Percentiles rank a stretch among this genome's conserved stretches.
phyloP scores from a whole-genome alignment of 306 rosid species.

The Citrullus colocynthis region DNA sequence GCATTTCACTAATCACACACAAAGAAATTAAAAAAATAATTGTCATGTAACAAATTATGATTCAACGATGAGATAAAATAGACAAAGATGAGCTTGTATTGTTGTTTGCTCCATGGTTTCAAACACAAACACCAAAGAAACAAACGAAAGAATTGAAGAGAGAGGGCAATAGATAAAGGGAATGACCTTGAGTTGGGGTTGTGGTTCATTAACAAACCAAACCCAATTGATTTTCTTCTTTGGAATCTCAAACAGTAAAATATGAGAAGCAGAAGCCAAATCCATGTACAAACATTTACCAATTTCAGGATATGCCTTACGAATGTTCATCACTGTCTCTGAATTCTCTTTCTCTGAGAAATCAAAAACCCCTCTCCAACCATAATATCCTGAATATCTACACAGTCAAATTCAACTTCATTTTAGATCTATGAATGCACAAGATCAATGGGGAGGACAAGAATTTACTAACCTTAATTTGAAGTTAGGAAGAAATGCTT shows the following conservation, averaged over 20 bases:
- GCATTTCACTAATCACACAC: too few species aligned
- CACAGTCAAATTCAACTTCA: neutral
- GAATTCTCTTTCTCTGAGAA: constrained; percentile 46
- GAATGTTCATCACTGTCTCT: constrained; percentile 29
- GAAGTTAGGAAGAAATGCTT: constrained; percentile 38
- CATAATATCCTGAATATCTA: constrained; percentile 73
- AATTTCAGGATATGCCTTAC: constrained; percentile 53
- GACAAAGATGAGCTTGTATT: too few species aligned
- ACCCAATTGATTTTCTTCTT: constrained; percentile 64
- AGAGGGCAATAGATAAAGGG: too few species aligned
- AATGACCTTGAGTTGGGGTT: constrained; percentile 55
- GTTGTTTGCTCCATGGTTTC: too few species aligned
- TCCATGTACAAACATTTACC: constrained; percentile 75
- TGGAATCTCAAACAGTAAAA: constrained; percentile 48
- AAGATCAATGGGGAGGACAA: neutral
- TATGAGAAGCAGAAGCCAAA: constrained; percentile 48
- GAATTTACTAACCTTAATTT: constrained; percentile 38
- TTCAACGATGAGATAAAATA: too few species aligned
- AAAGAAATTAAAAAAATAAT: too few species aligned
- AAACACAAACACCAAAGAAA: too few species aligned
- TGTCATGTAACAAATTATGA: too few species aligned
- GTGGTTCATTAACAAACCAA: constrained; percentile 64
- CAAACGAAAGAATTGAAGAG: too few species aligned
- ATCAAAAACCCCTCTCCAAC: constrained; percentile 88
- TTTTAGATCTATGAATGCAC: neutral